Evolutionary conservation across 1,284 basidiomycete genomes (phyloP), one percentile per base, ranked within the genome.

Genomic region (Dichomitus squalens): DNA sequence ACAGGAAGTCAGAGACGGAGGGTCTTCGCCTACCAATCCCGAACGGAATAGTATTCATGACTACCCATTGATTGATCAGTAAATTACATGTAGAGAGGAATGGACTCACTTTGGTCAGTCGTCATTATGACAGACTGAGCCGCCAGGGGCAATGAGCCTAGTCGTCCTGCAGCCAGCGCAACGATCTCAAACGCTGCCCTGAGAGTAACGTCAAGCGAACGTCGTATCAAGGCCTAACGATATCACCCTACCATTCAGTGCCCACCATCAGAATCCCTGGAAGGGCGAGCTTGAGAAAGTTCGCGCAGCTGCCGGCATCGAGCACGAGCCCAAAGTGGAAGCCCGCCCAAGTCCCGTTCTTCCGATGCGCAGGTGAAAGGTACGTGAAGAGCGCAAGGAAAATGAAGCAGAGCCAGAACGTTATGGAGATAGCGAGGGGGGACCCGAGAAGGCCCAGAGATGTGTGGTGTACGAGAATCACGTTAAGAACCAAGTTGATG

Each of bases 151-250:
- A 87, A 68, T n/a, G 80, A 66, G 8, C 88, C 88, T 1, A 92
- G 75, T 20, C 82, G 76, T 16, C 87, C 88, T 8, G 90, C 89
- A n/a, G 86, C 86, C 20, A 91, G 73, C 4, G 88, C 89, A 7
- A 91, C 90, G 39, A 91, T 90, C 67, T 92, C 88, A 62, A 91
- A 91, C 0, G 88, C 88, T 43, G 86, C 85, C 87, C 87, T 90
- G 52, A 3, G 11, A 12, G 1, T 11, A 38, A 12, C 8, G 40
- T 35, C 11, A 44, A 25, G 18, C 12, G 8, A 34, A 14, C 9
- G 29, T 20, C 7, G 43, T 11, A n/a, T 12, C 3, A 16, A 11
- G 23, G n/a, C 39, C 49, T 18, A 25, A 20, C 16, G 34, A 5
- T 27, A 25, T 12, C 7, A 4, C 40, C 77, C 55, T 68, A 89